Conservation (phyloP, 345 rosid genomes). For the Boechera divaricarpa region DNA sequence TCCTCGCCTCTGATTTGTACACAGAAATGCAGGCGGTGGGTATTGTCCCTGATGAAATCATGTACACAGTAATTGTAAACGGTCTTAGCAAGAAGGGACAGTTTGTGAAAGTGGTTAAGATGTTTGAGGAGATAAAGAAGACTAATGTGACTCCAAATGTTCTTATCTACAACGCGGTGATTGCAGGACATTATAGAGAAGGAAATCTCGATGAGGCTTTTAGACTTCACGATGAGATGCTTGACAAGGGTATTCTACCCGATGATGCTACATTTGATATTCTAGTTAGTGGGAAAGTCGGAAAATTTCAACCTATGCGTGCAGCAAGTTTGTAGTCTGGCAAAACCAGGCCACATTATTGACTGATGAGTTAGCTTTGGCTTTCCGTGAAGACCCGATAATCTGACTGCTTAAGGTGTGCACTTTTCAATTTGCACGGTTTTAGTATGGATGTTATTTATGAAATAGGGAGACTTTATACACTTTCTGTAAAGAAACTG, state of each 20-base stretch:
- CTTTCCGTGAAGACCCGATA: constrained; percentile 7
- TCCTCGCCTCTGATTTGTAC: constrained; percentile 65
- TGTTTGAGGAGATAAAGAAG: constrained; percentile 69
- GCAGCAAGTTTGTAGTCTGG: constrained; percentile 35
- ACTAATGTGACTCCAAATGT: constrained; percentile 61
- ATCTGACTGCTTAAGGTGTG: constrained; percentile 36
- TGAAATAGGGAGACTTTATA: neutral
- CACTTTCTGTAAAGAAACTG: constrained; percentile 12
- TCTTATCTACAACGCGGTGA: constrained; percentile 64
- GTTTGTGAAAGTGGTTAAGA: constrained; percentile 59
- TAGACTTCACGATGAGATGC: constrained; percentile 83
- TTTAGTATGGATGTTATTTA: neutral
- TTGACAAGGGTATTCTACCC: constrained; percentile 75
- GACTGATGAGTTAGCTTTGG: constrained; percentile 30
- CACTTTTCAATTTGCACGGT: constrained; percentile 8
- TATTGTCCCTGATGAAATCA: constrained; percentile 59
- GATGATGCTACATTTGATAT: constrained; percentile 71
- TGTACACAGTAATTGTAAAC: constrained; percentile 58
- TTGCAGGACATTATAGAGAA: constrained; percentile 69
- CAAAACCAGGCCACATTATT: neutral
- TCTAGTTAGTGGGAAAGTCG: constrained; percentile 58
- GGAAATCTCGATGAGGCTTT: constrained; percentile 76
- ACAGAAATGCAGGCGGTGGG: constrained; percentile 68
- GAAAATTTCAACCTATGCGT: constrained; percentile 42
- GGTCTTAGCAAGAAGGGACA: constrained; percentile 67